phyloP scores from a whole-genome alignment of 441 rosid genomes.

The Arabidopsis hybrid region DNA sequence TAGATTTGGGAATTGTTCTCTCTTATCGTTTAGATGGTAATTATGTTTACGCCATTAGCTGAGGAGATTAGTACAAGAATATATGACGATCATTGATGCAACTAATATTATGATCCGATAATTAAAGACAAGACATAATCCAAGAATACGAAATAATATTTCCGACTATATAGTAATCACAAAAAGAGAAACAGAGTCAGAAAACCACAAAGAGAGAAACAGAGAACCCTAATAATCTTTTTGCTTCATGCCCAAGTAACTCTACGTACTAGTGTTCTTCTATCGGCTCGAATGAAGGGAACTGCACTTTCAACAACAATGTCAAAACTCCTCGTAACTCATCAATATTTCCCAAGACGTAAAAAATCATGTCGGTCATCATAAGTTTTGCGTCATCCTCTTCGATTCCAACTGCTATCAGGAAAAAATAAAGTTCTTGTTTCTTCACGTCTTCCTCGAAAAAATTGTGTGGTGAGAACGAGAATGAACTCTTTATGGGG shows the following conservation, averaged over 20 bases:
- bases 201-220: background rate
- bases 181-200: too few species aligned
- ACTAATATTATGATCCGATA: background rate
- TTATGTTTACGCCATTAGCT: too few species aligned
- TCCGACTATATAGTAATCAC: background rate
- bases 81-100: too few species aligned
- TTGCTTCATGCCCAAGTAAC: slow-evolving; percentile 5
- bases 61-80: too few species aligned
- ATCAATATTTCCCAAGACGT: background rate
- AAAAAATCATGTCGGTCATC: slow-evolving; percentile 1
- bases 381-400: background rate
- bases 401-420: slow-evolving; percentile 15
- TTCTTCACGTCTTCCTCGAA: background rate
- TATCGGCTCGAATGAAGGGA: background rate
- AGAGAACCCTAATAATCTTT: background rate
- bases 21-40: too few species aligned
- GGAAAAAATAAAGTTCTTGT: slow-evolving; percentile 16
- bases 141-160: background rate
- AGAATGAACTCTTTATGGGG: slow-evolving; percentile 7
- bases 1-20: too few species aligned
- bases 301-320: background rate
- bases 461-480: background rate
- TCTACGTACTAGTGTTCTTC: background rate
- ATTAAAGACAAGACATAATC: background rate
- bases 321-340: slow-evolving; percentile 14